Percentiles rank a stretch among this genome's conserved stretches.
These are phyloP conservation scores for Lecanicillium sp. DNA, from an alignment of 2,329 filamentous ascomycete species.

Conservation along the genomic window DNA sequence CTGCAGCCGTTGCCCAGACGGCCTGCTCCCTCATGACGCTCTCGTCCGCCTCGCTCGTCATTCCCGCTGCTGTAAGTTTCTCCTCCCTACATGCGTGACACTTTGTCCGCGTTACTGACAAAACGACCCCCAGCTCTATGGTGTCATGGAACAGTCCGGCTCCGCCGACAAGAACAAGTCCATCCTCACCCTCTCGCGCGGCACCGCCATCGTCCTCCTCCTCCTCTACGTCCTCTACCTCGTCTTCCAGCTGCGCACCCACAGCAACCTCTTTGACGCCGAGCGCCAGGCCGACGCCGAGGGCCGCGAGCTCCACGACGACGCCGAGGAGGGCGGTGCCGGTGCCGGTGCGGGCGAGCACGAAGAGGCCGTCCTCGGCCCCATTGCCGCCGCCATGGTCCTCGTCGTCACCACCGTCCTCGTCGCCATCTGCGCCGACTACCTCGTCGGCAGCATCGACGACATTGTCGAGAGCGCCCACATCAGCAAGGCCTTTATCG, in stretches of 20 bases:
- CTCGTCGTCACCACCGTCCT: constrained; percentile 62
- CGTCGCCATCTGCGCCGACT: constrained; percentile 69
- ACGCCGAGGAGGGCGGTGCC: constrained; percentile 42
- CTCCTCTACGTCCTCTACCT: constrained; percentile 70
- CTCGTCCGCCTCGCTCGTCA: constrained; percentile 69
- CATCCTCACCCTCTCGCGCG: constrained; percentile 65
- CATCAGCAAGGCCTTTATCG: constrained; percentile 76
- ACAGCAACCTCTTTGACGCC: constrained; percentile 62
- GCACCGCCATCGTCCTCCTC: constrained; percentile 68
- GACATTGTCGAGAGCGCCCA: constrained; percentile 59
- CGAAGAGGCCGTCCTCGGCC: constrained; percentile 48
- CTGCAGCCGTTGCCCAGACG: constrained; percentile 69
- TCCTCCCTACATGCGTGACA: too few relatives aligned
- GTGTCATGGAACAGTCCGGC: constrained; percentile 45
- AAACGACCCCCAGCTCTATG: constrained; percentile 59
- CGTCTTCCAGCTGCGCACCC: constrained; percentile 69
- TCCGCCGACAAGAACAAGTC: constrained; percentile 40
- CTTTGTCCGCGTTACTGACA: too few relatives aligned
- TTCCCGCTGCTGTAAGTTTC: constrained; percentile 57
- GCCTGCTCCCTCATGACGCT: constrained; percentile 69
- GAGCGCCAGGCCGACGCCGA: constrained; percentile 23
- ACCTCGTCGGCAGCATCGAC: constrained; percentile 70
- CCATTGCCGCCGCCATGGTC: constrained; percentile 56
- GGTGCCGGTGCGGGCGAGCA: constrained; percentile 17
- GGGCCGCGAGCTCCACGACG: constrained; percentile 10